Evolutionary conservation across 129 eudicot species (phyloP), one percentile per base, ranked within the genome.

Genomic region (Logfia minima): DNA sequence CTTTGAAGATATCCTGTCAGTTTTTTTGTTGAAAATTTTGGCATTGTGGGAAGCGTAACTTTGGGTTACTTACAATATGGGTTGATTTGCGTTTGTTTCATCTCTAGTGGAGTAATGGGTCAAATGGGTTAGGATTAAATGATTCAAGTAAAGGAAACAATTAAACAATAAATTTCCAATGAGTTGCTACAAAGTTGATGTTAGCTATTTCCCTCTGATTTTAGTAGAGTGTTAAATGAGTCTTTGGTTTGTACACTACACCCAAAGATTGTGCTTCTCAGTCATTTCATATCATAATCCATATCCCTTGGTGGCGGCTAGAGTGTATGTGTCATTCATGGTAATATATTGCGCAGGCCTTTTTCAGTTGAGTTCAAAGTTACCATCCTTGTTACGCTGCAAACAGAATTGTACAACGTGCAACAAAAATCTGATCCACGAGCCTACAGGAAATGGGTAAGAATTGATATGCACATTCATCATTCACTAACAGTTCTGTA

Each of bases 301-400:
- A 65, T 65, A 16, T 65, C 39, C 45, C 45, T 34, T 28, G 37
- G 18, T 16, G 69, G 21, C 9, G n/a, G n/a, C 23, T 31, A 32
- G 6, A 65, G 70, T 65, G 70, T 65, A 14, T 31, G 3, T 75
- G 51, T 75, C 26, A 58, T 60, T 22, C 16, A 4, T 71, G 60
- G 28, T 52, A 10, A 9, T 62, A 23, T 31, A 55, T 22, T 78
- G 55, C 6, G 18, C 55, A 48, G 55, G 18, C 88, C 88, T 24
- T 92, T 92, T 74, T 87, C 97, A 51, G 68, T 89, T 43, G 97
- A 92, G 89, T 92, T 92, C 80, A 92, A 89, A 76, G 85, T 89
- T 66, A 85, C 79, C 65, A 84, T 92, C 35, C 80, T 75, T 55
- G 77, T 92, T 41, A 92, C 90, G 45, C 89, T 92, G 81, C 81